Percentiles rank a stretch among this genome's conserved stretches.
Conservation (phyloP, 1,284 basidiomycete genomes). For the Phellopilus nigrolimitatus region DNA sequence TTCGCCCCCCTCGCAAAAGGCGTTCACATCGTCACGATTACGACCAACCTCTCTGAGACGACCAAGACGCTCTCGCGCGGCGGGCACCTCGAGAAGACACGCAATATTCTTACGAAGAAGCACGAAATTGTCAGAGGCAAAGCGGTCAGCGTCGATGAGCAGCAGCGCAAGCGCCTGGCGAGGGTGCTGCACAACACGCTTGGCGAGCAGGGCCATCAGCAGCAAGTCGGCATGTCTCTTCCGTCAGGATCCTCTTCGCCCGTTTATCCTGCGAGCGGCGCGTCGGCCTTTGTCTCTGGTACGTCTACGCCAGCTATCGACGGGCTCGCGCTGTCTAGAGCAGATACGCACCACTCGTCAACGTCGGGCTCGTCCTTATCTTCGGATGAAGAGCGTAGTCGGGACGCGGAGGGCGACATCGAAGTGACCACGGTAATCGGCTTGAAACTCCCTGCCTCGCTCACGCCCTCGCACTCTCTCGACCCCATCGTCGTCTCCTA, state of each 20-base stretch:
- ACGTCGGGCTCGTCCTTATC: slow-evolving; percentile 20
- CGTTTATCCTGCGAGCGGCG: slow-evolving; percentile 1
- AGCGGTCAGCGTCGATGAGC: slow-evolving; percentile 44
- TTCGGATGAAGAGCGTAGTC: slow-evolving; percentile 15
- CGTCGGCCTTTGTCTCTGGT: slow-evolving; percentile 23
- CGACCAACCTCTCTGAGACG: slow-evolving; percentile 72
- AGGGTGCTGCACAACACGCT: slow-evolving; percentile 24
- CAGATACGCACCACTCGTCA: slow-evolving; percentile 8
- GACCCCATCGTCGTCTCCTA: slow-evolving; percentile 70
- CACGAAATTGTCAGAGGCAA: slow-evolving; percentile 70
- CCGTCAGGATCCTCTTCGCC: slow-evolving; percentile 11
- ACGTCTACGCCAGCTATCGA: slow-evolving; percentile 19
- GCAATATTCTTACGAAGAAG: slow-evolving; percentile 57
- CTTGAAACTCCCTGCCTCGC: slow-evolving; percentile 51
- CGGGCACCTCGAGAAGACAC: slow-evolving; percentile 56
- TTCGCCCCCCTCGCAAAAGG: slow-evolving; percentile 87
- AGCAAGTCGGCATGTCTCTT: background rate
- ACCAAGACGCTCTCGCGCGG: slow-evolving; percentile 58
- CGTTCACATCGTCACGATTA: slow-evolving; percentile 63
- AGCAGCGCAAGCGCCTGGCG: slow-evolving; percentile 30
- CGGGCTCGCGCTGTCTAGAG: slow-evolving; percentile 11
- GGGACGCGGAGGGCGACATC: slow-evolving; percentile 42
- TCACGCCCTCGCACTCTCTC: slow-evolving; percentile 50
- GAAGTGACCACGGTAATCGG: slow-evolving; percentile 30
- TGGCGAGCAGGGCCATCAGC: slow-evolving; percentile 2